Evolutionary conservation across 2,329 filamentous ascomycete species (phyloP), one percentile per base, ranked within the genome.

Genomic region (Aurifilum marmelostoma): DNA sequence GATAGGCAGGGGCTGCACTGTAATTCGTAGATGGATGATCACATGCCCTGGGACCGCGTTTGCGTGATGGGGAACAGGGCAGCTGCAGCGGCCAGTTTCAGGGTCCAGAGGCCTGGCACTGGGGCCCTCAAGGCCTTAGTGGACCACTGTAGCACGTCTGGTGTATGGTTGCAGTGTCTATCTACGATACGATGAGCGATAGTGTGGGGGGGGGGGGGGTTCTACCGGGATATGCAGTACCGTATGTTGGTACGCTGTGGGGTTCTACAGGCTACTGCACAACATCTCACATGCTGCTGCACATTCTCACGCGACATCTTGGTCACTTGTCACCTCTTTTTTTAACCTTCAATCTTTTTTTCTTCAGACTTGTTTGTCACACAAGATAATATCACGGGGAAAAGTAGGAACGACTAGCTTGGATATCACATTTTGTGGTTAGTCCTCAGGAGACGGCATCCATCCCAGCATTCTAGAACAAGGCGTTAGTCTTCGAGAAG

Each of bases 21-120:
- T 54, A 32, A 27, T 29, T 50, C 9, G 27, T 47, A 63, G 37
- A 43, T 41, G 39, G 21, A n/a, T 39, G 50, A 63, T 63, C 61
- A 63, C 61, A 63, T 63, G 61, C 41, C 52, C 52, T 29, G 6
- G 24, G 18, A 56, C 52, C 14, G 52, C 27, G 27, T 56, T 56
- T 32, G 14, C 24, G 24, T 7, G 27, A 56, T 32, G 27, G 27
- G 27, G 52, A 8, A 6, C 24, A 29, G 27, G 52, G 24, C 27
- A 14, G 24, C 7, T 37, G 4, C 34, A 37, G 24, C 24, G 11
- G 11, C 52, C 27, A 14, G 16, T 16, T 56, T 32, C 24, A 29
- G 52, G 52, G 52, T 56, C 27, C 27, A 56, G 52, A 56, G 52
- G 52, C 6, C 12, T 7, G 16, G 52, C 3, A 32, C 1, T 52